Percentiles rank a stretch among this genome's conserved stretches.
These are phyloP conservation scores for Rhizoctonia solani DNA, from an alignment of 1,284 basidiomycete species.

Conservation along the genomic window DNA sequence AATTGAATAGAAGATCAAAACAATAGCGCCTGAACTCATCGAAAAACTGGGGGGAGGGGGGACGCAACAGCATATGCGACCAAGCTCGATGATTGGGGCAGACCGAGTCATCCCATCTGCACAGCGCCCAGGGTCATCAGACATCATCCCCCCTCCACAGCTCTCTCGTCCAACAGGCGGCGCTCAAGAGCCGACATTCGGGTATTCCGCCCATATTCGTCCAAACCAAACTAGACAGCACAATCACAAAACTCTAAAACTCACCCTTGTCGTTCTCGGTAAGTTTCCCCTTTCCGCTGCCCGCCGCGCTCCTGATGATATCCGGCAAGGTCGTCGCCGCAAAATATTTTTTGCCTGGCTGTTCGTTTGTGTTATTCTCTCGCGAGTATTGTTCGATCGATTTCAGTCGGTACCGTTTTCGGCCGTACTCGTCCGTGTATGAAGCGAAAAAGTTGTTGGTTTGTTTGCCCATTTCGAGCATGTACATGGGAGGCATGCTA, in stretches of 20 bases:
- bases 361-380: conserved; percentile 94
- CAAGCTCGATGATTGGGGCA: too few species aligned
- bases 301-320: conserved; percentile 93
- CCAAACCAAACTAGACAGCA: too few species aligned
- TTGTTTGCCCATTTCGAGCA: conserved; percentile 97
- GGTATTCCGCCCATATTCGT: too few species aligned
- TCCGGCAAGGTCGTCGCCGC: conserved; percentile 92
- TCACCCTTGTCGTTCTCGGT: conserved; percentile 92
- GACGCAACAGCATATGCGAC: too few species aligned
- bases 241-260: conserved; percentile 40
- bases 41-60: too few species aligned
- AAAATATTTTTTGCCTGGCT: conserved; percentile 98
- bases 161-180: too few species aligned
- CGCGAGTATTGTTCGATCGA: conserved; percentile 92
- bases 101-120: too few species aligned
- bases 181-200: too few species aligned
- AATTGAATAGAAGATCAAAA: too few species aligned
- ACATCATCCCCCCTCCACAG: too few species aligned
- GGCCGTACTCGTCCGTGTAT: conserved; percentile 77
- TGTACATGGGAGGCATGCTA: conserved; percentile 86
- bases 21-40: too few species aligned
- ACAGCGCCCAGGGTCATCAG: too few species aligned
- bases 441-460: conserved; percentile 91
- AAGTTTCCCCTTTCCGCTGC: conserved; percentile 76
- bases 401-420: conserved; percentile 90